Base-by-base conservation (phyloP, 225 moss, liverwort and hornwort genomes). In the Physcomitrium patens region DNA sequence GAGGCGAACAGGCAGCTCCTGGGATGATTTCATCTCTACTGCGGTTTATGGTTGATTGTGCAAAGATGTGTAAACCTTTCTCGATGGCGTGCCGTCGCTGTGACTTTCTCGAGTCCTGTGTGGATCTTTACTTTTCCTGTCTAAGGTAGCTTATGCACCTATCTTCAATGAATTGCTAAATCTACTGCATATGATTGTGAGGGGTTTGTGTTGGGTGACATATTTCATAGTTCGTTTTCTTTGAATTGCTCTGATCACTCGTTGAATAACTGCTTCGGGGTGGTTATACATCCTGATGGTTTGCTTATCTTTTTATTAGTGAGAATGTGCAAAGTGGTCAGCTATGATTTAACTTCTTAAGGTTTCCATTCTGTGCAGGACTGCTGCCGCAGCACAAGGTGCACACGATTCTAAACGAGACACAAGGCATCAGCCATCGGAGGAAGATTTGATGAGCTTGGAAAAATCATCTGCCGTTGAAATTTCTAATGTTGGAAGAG, bases 21-120 rank as follows among this genome's bases (percentile, higher is more conserved):
- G 89, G 76, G 61, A 78, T 95, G 67, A 87, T 91, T 37, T 87
- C 92, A 68, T 91, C 89, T 71, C 84, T 95, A 76, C 57, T 95
- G 77, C 90, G 92, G 27, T 95, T 95, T 62, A 95, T 95, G 94
- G 92, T 95, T 77, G 92, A 95, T 82, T 87, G 91, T 79, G 90
- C 94, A 19, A 95, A 95, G 83, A 86, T 92, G 91, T 92, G 87
- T 83, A 92, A 91, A 72, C 83, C 94, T 26, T 95, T 95, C 51
- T 89, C 92, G 24, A 74, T 88, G 74, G 92, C 94, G 24, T 95
- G 92, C 74, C 86, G 91, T 50, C 90, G 94, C 47, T 68, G 78
- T 72, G 89, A 91, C 74, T 92, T 95, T 78, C 90, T 95, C 15
- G 92, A 95, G 80, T 84, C 84, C 64, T 95, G 91, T 85, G 89